Percentiles rank a stretch among this genome's conserved stretches.
Evolutionary conservation across 306 rosid genomes (phyloP).

Genomic region (Rubus idaeus): DNA sequence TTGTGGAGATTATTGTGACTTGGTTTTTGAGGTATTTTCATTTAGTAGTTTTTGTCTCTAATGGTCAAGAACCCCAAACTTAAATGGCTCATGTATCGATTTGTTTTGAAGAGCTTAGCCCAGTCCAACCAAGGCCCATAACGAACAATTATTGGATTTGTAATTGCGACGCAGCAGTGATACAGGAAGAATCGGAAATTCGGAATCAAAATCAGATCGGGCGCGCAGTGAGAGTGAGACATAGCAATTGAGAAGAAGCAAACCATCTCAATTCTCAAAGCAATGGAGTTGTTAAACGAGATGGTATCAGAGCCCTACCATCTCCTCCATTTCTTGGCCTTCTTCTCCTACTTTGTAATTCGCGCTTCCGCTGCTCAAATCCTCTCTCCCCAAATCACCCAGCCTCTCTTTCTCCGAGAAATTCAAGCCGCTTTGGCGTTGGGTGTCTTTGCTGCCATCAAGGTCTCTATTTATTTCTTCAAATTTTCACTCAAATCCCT

Average conservation of each 20-base stretch:
- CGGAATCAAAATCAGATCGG: slow-evolving; percentile 14
- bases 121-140: not conserved
- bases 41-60: too few relatives aligned
- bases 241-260: too few relatives aligned
- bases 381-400: slow-evolving; percentile 42
- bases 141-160: too few relatives aligned
- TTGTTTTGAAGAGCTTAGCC: not conserved
- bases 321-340: slow-evolving; percentile 65
- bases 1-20: too few relatives aligned
- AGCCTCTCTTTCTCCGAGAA: slow-evolving; percentile 65
- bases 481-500: not conserved
- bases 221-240: not conserved
- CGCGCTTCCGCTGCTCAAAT: slow-evolving; percentile 54
- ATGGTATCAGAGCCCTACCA: slow-evolving; percentile 78
- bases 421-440: slow-evolving; percentile 64
- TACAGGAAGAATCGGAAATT: not conserved
- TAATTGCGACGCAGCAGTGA: not conserved
- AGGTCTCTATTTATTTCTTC: slow-evolving; percentile 39
- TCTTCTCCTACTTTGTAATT: slow-evolving; percentile 74
- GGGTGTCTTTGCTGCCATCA: slow-evolving; percentile 50
- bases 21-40: too few relatives aligned
- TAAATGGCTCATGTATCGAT: too few relatives aligned
- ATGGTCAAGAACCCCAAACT: too few relatives aligned
- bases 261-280: not conserved
- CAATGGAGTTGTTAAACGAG: slow-evolving; percentile 49